These are phyloP conservation scores for Metrosideros polymorpha DNA, from an alignment of 441 rosid genomes.

Conservation along the genomic window DNA sequence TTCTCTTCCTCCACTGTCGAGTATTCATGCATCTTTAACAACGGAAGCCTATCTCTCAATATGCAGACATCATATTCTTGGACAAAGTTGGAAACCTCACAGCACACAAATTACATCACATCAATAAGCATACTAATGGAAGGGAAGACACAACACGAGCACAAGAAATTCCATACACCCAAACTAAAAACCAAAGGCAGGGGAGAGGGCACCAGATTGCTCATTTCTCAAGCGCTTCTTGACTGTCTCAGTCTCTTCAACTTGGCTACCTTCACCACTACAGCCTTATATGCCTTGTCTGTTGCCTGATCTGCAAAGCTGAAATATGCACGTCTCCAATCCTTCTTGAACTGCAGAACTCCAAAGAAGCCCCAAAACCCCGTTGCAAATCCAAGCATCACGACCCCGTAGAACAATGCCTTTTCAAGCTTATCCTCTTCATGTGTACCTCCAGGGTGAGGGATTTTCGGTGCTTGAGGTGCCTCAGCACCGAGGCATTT, in stretches of 20 bases:
- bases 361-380: neutral
- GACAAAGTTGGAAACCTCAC: neutral
- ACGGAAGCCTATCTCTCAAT: too few relatives aligned
- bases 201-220: neutral
- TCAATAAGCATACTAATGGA: neutral
- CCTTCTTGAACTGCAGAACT: neutral
- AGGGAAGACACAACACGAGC: neutral
- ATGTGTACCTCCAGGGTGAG: neutral
- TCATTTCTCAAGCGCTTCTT: neutral
- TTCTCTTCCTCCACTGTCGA: too few relatives aligned
- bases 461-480: neutral
- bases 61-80: too few relatives aligned
- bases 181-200: neutral
- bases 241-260: neutral
- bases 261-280: neutral
- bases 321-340: neutral
- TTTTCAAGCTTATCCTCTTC: neutral
- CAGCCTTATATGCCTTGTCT: neutral
- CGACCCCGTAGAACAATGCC: fast-evolving
- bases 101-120: neutral
- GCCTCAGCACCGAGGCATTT: neutral
- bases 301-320: neutral
- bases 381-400: neutral
- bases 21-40: too few relatives aligned
- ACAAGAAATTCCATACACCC: neutral